Percentiles rank a stretch among this genome's conserved stretches.
Conservation (phyloP, 1,139 yeast genomes). For the Magnusiomyces ingens region DNA sequence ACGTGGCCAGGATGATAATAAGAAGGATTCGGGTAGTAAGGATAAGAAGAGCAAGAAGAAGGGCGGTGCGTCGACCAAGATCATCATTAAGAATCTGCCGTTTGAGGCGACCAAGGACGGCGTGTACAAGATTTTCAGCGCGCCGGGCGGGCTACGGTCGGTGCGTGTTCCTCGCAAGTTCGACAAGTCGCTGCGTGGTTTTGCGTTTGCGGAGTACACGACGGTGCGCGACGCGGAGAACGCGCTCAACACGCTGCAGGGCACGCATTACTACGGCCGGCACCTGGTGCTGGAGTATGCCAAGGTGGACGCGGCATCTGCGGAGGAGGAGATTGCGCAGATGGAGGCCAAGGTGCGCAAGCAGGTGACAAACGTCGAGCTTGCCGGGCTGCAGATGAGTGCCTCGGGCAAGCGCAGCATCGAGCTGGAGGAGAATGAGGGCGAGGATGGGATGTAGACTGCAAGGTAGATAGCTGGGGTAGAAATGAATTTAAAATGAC, state of each 20-base stretch:
- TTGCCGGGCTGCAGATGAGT: conserved; percentile 53
- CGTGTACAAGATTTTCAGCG: conserved; percentile 79
- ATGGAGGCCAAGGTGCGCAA: conserved; percentile 81
- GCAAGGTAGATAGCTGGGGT: background rate
- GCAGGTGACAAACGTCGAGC: conserved; percentile 69
- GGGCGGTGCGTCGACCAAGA: conserved; percentile 46
- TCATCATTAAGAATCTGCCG: conserved; percentile 92
- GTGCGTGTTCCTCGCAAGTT: conserved; percentile 96
- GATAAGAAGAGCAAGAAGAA: conserved; percentile 6
- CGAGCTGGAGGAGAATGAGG: conserved; percentile 47
- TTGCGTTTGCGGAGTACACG: conserved; percentile 91
- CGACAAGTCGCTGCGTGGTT: conserved; percentile 92
- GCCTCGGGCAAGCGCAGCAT: conserved; percentile 68
- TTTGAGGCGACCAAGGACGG: conserved; percentile 94
- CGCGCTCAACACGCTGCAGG: conserved; percentile 92
- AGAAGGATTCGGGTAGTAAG: background rate
- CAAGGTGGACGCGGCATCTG: conserved; percentile 69
- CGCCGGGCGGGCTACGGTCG: conserved; percentile 90
- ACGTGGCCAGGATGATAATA: conserved; percentile 41
- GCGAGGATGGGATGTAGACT: conserved; percentile 11
- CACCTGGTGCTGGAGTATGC: conserved; percentile 94
- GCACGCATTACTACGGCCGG: conserved; percentile 95
- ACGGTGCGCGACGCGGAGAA: conserved; percentile 86
- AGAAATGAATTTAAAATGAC: too few relatives aligned
- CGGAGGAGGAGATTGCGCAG: conserved; percentile 82